These are phyloP conservation scores for Anaeramoeba flamelloides DNA, from an alignment of 78 protist species.

Conservation along the genomic window DNA sequence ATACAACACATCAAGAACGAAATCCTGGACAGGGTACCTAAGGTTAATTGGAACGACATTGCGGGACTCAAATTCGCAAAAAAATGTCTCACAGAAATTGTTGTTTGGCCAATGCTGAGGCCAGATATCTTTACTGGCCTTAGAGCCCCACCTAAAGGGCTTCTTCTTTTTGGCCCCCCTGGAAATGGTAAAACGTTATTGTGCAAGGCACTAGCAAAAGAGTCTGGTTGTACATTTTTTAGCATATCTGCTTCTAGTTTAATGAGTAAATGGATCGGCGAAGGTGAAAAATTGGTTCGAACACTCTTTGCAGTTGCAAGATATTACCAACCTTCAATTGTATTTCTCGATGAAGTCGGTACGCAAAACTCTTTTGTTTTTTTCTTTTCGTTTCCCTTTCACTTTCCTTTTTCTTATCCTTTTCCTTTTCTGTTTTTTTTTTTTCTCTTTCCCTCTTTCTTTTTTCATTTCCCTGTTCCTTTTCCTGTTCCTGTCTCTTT, in stretches of 20 bases:
- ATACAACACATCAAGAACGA: not conserved
- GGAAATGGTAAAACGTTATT: not conserved
- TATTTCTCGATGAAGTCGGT: not conserved
- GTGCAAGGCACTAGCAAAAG: not conserved
- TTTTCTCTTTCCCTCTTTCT: no score
- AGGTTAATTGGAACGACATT: not conserved
- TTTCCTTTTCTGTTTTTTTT: no score
- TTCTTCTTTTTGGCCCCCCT: constrained; percentile 51
- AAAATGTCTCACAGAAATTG: constrained; percentile 29
- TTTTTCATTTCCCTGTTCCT: no score
- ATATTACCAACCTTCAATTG: not conserved
- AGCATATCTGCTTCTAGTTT: not conserved
- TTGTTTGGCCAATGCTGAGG: constrained; percentile 40
- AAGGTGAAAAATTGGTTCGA: not conserved
- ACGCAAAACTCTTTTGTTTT: no score
- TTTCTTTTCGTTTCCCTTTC: no score
- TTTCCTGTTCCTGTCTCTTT: no score
- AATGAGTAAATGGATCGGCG: constrained; percentile 1
- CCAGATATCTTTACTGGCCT: constrained; percentile 53
- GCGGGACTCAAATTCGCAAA: constrained; percentile 55
- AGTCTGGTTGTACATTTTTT: not conserved
- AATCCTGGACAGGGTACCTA: not conserved
- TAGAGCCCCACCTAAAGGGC: constrained; percentile 44
- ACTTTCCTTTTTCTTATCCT: no score
- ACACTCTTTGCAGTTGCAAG: not conserved